These are phyloP conservation scores for Chalaropsis ovoidea DNA, from an alignment of 2,329 filamentous ascomycete species.

Conservation along the genomic window DNA sequence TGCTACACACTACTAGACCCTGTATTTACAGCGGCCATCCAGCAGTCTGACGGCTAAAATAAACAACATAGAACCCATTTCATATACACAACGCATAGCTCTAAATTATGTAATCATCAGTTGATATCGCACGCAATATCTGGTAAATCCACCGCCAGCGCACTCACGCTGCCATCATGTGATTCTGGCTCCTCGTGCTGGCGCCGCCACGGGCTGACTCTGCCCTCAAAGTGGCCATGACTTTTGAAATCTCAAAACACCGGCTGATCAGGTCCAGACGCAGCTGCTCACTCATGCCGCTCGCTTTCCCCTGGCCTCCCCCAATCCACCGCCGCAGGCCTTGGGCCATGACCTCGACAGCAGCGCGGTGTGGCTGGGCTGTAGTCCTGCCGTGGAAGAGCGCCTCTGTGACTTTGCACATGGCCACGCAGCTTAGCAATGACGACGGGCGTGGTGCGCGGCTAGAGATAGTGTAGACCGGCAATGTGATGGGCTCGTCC, in stretches of 20 bases:
- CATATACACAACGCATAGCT: conserved; percentile 11
- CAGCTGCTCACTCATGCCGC: conserved; percentile 43
- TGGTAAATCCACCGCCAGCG: background rate
- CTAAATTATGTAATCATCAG: conserved; percentile 10
- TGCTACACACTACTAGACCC: background rate
- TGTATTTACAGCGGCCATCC: background rate
- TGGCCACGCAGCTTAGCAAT: conserved; percentile 50
- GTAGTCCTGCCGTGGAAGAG: conserved; percentile 41
- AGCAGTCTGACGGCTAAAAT: background rate
- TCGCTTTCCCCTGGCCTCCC: conserved; percentile 41
- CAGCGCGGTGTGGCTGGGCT: conserved; percentile 38
- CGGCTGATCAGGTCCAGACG: conserved; percentile 46
- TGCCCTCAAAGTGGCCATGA: conserved; percentile 48
- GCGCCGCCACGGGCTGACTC: conserved; percentile 53
- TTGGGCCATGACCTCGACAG: conserved; percentile 48
- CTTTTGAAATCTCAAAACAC: conserved; percentile 48
- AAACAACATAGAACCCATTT: background rate
- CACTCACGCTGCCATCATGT: background rate
- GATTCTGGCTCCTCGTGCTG: conserved; percentile 34
- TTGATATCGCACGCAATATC: background rate
- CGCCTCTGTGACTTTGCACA: conserved; percentile 48
- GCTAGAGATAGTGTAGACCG: conserved; percentile 28
- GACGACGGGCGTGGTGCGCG: conserved; percentile 37
- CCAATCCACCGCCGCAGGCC: conserved; percentile 53
- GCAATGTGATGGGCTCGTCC: conserved; percentile 29